Evolutionary conservation across 345 rosid species (phyloP), one percentile per base, ranked within the genome.

Genomic region (Salix arbutifolia): DNA sequence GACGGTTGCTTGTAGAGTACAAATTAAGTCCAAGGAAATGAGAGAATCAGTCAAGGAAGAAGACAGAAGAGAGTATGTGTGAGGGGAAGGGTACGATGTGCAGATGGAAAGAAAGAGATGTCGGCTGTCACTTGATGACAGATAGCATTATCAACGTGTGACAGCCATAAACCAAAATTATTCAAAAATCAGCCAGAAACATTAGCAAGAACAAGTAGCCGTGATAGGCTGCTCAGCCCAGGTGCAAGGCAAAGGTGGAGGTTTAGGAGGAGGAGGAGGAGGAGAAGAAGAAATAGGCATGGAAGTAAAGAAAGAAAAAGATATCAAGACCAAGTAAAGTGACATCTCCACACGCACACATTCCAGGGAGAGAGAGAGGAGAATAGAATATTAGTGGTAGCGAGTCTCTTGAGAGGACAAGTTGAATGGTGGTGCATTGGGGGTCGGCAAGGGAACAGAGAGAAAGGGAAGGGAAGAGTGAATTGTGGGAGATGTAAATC

Each of bases 81-180:
- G 62, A n/a, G 28, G 62, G 62, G 31, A 79, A 18, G 64, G 76
- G 82, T 86, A 84, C 87, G 85, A 83, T 81, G 80, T 72, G 70
- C 89, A 85, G 90, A 33, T 33, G 37, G 37, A 85, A n/a, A 58
- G 64, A 58, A 58, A 58, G 64, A 9, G 78, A 75, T 81, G 86
- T 83, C 85, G 77, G 87, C 67, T 72, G 31, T 71, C 73, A 26
- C 67, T 72, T 26, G 21, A 3, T 23, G 64, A 58, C 64, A n/a
- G 61, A 8, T 3, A 56, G 26, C 61, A 56, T 56, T 21, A 56
- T 25, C 61, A 21, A 1, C 61, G 61, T 56, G 61, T 56, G 61
- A 56, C 61, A 58, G 62, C n/a, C 62, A n/a, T 58, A 10, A 58
- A 58, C 28, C 64, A 58, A 58, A 23, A 46, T 4, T 13, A 44